A percentile compares a stretch with the other conserved stretches of the same genome.
These are phyloP conservation scores for Fomitopsis pinicola DNA, from an alignment of 1,284 basidiomycete genomes.

Conservation along the genomic window DNA sequence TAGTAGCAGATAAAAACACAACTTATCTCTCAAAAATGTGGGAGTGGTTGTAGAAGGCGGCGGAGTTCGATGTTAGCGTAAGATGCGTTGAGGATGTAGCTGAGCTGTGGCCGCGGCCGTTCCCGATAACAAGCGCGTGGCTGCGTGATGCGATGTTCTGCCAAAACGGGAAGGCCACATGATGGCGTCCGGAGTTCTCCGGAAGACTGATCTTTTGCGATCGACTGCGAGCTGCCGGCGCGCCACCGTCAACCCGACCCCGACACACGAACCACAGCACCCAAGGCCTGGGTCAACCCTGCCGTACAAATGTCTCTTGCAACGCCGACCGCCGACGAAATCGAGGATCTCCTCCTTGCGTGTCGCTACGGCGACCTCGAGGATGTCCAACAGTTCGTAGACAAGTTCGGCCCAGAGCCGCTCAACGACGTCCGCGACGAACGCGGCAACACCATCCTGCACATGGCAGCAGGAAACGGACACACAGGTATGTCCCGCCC, in stretches of 20 bases:
- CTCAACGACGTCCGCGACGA: constrained; percentile 64
- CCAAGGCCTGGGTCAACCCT: not conserved
- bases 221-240: not conserved
- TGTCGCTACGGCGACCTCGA: constrained; percentile 84
- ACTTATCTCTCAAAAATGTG: too few relatives aligned
- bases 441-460: constrained; percentile 73
- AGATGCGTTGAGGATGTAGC: too few relatives aligned
- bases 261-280: not conserved
- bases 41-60: too few relatives aligned
- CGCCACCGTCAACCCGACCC: not conserved
- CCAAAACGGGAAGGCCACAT: too few relatives aligned
- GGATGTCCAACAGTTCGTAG: constrained; percentile 66
- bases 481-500: constrained; percentile 58
- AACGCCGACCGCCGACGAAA: constrained; percentile 52
- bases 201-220: not conserved
- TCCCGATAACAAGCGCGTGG: too few relatives aligned
- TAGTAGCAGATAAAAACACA: too few relatives aligned
- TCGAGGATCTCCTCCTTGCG: constrained; percentile 75
- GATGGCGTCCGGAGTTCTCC: too few relatives aligned
- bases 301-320: constrained; percentile 16
- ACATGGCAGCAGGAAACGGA: constrained; percentile 86
- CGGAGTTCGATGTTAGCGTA: too few relatives aligned
- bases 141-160: too few relatives aligned
- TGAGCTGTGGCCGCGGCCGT: too few relatives aligned
- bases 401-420: constrained; percentile 50